Evolutionary conservation across 2,329 filamentous ascomycete species (phyloP), one percentile per base, ranked within the genome.

Genomic region (Sclerotinia spermophila): DNA sequence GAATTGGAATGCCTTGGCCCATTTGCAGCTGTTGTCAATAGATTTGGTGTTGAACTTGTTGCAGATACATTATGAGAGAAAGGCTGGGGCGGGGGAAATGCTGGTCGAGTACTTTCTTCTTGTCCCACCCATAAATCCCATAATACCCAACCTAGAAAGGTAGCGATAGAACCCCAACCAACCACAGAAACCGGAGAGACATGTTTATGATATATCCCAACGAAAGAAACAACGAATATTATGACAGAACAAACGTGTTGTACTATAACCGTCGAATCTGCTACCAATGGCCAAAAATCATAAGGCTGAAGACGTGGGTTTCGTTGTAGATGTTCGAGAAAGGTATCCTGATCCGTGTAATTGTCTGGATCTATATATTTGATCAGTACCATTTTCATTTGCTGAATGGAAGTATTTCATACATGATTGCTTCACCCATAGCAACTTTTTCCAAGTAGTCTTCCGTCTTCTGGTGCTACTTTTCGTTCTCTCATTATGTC

Each of bases 391-490:
- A 53, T 59, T 10, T 24, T 51, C 51, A 35, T 30, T 35, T 68
- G 67, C 44, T 45, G 62, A 27, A 65, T 53, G 24, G 30, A 27
- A 15, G 35, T 67, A 53, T 44, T 61, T 51, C 89, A 74, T 83
- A 94, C 92, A 97, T 45, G 92, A 92, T 80, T 98, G 96, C 82
- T 97, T 97, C 78, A 99, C 94, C 96, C 96, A 99, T 69, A 99
- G 86, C 74, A 99, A 82, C 83, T 98, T 98, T 85, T 96, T 97
- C 92, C 95, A 98, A 17, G 88, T 88, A 66, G 89, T 87, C 78
- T 90, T 92, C 74, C 90, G 85, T 76, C 89, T 85, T 61, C 91
- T 73, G 72, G 85, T 82, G 35, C 81, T 80, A 72, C 84, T 89
- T 70, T 93, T 73, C 73, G 72, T 72, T n/a, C 76, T 74, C 27